Evolutionary conservation across 2,329 filamentous ascomycete species (phyloP), one percentile per base, ranked within the genome.

Genomic region (Penicillium polonicum): DNA sequence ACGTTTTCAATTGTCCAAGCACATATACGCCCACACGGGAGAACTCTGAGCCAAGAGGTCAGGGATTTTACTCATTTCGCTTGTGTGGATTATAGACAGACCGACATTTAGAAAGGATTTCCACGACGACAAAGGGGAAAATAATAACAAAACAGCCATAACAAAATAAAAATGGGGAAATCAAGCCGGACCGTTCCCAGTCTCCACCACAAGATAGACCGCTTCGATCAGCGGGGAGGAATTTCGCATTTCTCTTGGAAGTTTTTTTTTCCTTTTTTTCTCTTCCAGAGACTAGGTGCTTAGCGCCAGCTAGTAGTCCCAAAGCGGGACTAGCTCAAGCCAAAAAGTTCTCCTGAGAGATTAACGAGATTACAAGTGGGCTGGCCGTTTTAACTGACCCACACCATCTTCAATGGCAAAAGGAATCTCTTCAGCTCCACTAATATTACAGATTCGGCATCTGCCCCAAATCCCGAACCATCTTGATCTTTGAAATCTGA

Each of bases 171-270:
- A 48, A 31, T 36, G 53, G 56, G 53, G 59, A 41, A 46, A 52
- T 25, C 60, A 61, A 53, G 55, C 57, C 59, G 65, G 65, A 63
- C 65, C 63, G 65, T 65, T 67, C 55, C 57, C 55, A 65, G 62
- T 55, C 59, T 36, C 65, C 65, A 64, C 56, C 29, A 27, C 21
- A 35, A 8, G 44, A 56, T 59, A 65, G 60, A 61, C 65, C 60
- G 59, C 58, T 57, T 65, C 62, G 62, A 66, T 66, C 63, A 59
- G 55, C 59, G 62, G 52, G 62, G 54, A 58, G 55, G 48, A 48
- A 52, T 42, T 27, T 58, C 42, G 43, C 7, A 17, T 38, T 42
- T 44, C 19, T 17, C 12, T 29, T 39, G 13, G 8, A 23, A 21
- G 23, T 19, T 39, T 27, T 7, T 48, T 41, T 12, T 2, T 12